Evolutionary conservation across 1,284 basidiomycete genomes (phyloP).

Genomic region (Schizophyllum commune): DNA sequence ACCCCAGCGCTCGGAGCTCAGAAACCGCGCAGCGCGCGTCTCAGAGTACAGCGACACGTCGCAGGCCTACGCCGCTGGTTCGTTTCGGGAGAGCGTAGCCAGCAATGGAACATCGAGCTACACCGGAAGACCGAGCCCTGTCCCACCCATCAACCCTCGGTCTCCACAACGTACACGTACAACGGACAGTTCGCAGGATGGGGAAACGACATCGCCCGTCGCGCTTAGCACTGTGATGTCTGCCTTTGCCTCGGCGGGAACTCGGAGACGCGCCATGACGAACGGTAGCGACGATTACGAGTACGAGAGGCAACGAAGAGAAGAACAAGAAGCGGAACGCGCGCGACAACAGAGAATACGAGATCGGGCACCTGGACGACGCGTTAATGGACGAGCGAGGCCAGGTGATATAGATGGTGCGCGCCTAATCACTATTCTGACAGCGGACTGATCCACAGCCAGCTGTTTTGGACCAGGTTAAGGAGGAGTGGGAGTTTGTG

Average conservation of each 20-base stretch:
- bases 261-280: constrained; percentile 46
- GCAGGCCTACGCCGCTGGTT: constrained; percentile 10
- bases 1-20: constrained; percentile 49
- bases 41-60: constrained; percentile 12
- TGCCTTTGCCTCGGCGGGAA: constrained; percentile 60
- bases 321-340: constrained; percentile 53
- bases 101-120: constrained; percentile 22
- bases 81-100: constrained; percentile 1
- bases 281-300: constrained; percentile 42
- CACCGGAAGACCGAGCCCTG: constrained; percentile 24
- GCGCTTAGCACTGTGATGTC: constrained; percentile 48
- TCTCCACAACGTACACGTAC: neutral
- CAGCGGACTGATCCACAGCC: constrained; percentile 4
- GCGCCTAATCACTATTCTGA: constrained; percentile 4
- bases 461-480: constrained; percentile 82
- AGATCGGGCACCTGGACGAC: constrained; percentile 56
- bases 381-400: constrained; percentile 42
- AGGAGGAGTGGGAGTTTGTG: constrained; percentile 86
- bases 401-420: constrained; percentile 73
- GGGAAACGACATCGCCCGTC: constrained; percentile 36
- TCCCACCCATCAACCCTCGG: neutral
- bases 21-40: constrained; percentile 29
- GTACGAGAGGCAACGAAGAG: constrained; percentile 44
- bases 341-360: constrained; percentile 55
- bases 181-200: constrained; percentile 19